Evolutionary conservation across 192 early-diverging fungal species (phyloP), one percentile per base, ranked within the genome.

Genomic region (Entomortierella beljakovae): DNA sequence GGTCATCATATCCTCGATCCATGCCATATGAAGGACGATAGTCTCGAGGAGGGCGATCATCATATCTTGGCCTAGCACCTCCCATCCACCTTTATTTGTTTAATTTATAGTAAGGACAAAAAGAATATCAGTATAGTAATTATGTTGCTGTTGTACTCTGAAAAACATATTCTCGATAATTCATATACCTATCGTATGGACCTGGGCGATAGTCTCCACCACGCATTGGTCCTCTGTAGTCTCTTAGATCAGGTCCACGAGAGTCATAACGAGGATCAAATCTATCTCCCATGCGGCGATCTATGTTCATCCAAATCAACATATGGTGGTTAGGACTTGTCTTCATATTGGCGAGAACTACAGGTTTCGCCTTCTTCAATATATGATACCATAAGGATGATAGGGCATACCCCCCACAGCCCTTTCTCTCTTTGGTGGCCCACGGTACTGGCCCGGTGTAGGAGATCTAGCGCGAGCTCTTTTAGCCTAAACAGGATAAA

Each of bases 371-470:
- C 64, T 68, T 32, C 18, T 52, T n/a, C 51, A 40, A 23, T 42
- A 18, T 58, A 43, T 59, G 59, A 62, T 80, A 72, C 60, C 69
- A 54, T 55, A 51, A 26, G 48, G 34, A 64, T 63, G 58, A 43
- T 66, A 40, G 55, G 63, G 49, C 63, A 55, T 58, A 59, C 86
- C 74, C 48, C 86, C 80, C 64, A 60, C 29, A 65, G 51, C 61
- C 66, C 81, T 62, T 58, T 84, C 75, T 55, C 90, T 75, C 59
- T 91, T 92, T 52, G 91, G 91, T 38, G 92, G 91, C 25, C 93
- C 93, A 72, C 87, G 86, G 83, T 94, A 94, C 26, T 86, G 87
- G 18, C 93, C 93, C 51, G 93, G 93, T 50, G 93, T 94, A 33
- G 93, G 93, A 28, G 91, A 90, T 57, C 93, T 82, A 7, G 93